Conservation (phyloP, 345 rosid genomes). For the Hibiscus mutabilis region DNA sequence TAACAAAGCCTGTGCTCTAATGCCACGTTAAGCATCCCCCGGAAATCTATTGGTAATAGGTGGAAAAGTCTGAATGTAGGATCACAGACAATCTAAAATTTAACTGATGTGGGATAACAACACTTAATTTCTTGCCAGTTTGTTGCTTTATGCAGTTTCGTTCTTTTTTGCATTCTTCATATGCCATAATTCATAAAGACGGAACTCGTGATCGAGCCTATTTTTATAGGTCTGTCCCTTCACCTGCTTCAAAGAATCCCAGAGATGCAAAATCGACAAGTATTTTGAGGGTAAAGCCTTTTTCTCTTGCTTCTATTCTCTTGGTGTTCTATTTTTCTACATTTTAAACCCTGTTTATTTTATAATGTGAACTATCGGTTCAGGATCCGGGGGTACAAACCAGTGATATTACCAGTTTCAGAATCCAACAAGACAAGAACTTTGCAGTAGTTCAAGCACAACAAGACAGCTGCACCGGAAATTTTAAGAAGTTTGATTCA, state of each 20-base stretch:
- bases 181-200: background rate
- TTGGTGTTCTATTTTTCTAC: background rate
- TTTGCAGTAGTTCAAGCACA: conserved; percentile 49
- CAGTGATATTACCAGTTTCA: conserved; percentile 3
- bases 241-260: conserved; percentile 2
- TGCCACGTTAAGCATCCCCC: background rate
- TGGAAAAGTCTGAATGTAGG: background rate
- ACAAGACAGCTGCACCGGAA: conserved; percentile 41
- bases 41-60: background rate
- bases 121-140: background rate
- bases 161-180: background rate
- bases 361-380: background rate
- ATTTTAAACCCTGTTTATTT: background rate
- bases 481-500: conserved; percentile 41
- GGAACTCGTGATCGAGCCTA: background rate
- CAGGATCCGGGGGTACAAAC: conserved; percentile 15
- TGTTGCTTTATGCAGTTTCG: background rate
- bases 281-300: background rate
- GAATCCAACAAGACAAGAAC: conserved; percentile 31
- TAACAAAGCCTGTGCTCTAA: too few relatives aligned
- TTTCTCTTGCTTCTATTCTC: background rate
- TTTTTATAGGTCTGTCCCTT: conserved; percentile 11
- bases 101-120: too few relatives aligned
- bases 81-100: background rate
- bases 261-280: conserved; percentile 8